Evolutionary conservation across 495 filamentous ascomycete species (phyloP).

Genomic region (Tuber umbilicatum): DNA sequence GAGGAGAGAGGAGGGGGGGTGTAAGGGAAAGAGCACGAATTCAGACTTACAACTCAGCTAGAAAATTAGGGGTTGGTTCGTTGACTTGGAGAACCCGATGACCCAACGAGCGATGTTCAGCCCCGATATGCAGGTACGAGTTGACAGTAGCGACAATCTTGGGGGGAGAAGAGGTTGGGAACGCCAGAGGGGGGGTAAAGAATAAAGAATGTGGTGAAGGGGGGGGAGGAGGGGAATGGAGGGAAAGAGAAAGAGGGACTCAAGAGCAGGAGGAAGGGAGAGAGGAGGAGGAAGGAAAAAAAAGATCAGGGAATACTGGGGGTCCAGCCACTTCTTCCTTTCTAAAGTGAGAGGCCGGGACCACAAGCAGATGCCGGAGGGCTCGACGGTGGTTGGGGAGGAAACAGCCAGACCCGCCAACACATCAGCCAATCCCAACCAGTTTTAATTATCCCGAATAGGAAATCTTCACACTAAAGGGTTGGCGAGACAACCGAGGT

Average conservation of each 20-base stretch:
- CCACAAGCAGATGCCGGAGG: not conserved
- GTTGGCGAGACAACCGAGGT: conserved; percentile 36
- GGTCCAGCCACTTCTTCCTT: conserved; percentile 25
- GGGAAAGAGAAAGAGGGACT: not conserved
- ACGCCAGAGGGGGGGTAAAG: not conserved
- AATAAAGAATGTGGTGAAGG: conserved; percentile 3
- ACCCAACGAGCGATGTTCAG: conserved; percentile 25
- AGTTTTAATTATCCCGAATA: conserved; percentile 16
- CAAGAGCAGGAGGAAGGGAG: not conserved
- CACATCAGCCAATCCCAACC: conserved; percentile 23
- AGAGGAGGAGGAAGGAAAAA: conserved; percentile 11
- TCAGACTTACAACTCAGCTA: conserved; percentile 7
- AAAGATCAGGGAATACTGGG: conserved; percentile 17
- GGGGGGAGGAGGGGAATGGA: not conserved
- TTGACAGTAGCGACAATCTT: conserved; percentile 10
- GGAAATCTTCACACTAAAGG: conserved; percentile 25
- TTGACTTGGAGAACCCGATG: conserved; percentile 29
- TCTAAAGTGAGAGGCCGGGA: conserved; percentile 26
- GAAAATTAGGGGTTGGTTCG: conserved; percentile 13
- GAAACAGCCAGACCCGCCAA: conserved; percentile 17
- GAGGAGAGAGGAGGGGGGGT: conserved; percentile 20
- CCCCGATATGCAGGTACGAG: conserved; percentile 31
- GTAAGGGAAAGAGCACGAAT: conserved; percentile 10
- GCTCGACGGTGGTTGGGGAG: conserved; percentile 22
- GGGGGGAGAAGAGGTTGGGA: not conserved